These are phyloP conservation scores for Yarrowia divulgata DNA, from an alignment of 805 yeast genomes.

Conservation along the genomic window DNA sequence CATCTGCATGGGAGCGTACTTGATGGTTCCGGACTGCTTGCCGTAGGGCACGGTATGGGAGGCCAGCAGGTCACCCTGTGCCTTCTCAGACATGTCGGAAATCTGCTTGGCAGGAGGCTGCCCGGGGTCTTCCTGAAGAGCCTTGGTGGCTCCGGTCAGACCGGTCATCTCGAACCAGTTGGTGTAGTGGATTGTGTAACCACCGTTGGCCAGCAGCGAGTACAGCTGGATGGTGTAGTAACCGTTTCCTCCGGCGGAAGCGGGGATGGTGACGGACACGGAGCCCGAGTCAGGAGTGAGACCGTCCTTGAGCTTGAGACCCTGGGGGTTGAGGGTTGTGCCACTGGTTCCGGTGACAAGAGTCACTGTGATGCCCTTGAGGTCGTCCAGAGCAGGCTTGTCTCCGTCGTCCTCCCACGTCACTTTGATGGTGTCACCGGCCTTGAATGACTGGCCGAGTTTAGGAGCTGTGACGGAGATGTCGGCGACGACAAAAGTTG, in stretches of 20 bases:
- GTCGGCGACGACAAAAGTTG: constrained; percentile 55
- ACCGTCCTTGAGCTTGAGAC: constrained; percentile 22
- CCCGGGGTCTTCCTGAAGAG: constrained; percentile 58
- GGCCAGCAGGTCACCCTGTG: constrained; percentile 54
- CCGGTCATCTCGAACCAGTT: constrained; percentile 69
- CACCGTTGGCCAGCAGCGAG: constrained; percentile 55
- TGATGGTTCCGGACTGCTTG: constrained; percentile 74
- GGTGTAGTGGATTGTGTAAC: constrained; percentile 69
- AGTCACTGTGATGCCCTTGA: constrained; percentile 57
- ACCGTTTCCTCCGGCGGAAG: constrained; percentile 66
- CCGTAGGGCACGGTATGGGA: constrained; percentile 78
- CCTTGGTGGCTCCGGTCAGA: constrained; percentile 68
- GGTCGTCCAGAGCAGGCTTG: constrained; percentile 56
- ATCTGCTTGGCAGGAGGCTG: constrained; percentile 54
- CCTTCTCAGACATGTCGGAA: constrained; percentile 52
- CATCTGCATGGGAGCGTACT: constrained; percentile 91
- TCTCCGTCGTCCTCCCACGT: constrained; percentile 66
- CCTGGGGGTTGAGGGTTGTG: background rate
- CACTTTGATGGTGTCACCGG: constrained; percentile 51
- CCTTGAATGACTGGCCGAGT: constrained; percentile 54
- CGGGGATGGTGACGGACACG: constrained; percentile 40
- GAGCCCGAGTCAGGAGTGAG: constrained; percentile 8
- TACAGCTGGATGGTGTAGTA: constrained; percentile 74
- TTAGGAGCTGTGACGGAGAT: constrained; percentile 56
- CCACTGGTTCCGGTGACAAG: constrained; percentile 69